A percentile compares a stretch with the other conserved stretches of the same genome.
phyloP scores from a whole-genome alignment of 371 early-diverging fungal genomes.

The Syncephalis plumigaleata region DNA sequence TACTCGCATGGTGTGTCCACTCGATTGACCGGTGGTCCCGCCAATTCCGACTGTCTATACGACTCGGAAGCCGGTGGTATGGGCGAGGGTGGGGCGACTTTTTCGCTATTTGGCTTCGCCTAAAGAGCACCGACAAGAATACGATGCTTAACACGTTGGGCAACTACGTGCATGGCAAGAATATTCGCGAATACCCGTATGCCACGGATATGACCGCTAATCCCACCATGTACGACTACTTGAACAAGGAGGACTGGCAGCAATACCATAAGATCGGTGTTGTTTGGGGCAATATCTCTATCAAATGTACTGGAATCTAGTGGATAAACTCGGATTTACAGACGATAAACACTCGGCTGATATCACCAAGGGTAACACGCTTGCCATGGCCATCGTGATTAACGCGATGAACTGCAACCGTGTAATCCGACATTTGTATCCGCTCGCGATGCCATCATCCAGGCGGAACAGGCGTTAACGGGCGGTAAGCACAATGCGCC shows the following conservation, averaged over 20 bases:
- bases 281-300: background rate
- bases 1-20: conserved; percentile 36
- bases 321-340: conserved; percentile 17
- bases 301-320: background rate
- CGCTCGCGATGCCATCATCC: conserved; percentile 24
- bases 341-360: conserved; percentile 8
- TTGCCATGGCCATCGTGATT: conserved; percentile 14
- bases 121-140: conserved; percentile 24
- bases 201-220: conserved; percentile 16
- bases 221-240: conserved; percentile 13
- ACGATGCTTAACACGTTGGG: conserved; percentile 11
- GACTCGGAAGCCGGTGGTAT: background rate
- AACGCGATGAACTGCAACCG: conserved; percentile 18
- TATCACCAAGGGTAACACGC: conserved; percentile 7
- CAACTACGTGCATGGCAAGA: conserved; percentile 1
- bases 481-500: conserved; percentile 4
- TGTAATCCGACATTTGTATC: conserved; percentile 24
- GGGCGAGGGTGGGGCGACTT: conserved; percentile 74
- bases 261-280: background rate
- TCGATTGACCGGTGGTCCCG: conserved; percentile 47
- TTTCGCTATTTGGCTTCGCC: conserved; percentile 67
- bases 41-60: conserved; percentile 12
- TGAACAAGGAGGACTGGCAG: background rate
- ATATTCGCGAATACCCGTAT: conserved; percentile 18
- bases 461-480: conserved; percentile 12